Evolutionary conservation across 1,139 yeast genomes (phyloP).

Genomic region (Candida sp.): DNA sequence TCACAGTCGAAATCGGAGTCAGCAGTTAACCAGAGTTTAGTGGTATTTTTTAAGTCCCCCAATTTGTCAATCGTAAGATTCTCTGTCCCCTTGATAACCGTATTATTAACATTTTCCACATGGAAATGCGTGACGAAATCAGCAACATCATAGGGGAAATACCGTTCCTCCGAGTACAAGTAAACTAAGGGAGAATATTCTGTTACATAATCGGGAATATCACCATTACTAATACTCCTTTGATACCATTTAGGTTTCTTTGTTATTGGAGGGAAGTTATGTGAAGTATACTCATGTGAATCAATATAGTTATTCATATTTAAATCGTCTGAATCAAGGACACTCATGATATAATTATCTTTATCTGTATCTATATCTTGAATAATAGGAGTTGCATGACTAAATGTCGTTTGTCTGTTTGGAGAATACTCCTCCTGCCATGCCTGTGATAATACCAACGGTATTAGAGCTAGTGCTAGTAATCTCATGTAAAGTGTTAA

Average conservation of each 20-base stretch:
- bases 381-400: neutral
- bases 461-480: neutral
- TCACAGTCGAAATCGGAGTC: slow-evolving; percentile 67
- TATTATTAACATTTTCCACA: slow-evolving; percentile 46
- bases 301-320: neutral
- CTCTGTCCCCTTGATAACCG: slow-evolving; percentile 32
- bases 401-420: neutral
- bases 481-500: neutral
- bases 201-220: slow-evolving; percentile 71
- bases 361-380: neutral
- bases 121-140: slow-evolving; percentile 66
- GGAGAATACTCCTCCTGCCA: neutral
- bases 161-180: slow-evolving; percentile 83
- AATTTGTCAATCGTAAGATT: slow-evolving; percentile 39
- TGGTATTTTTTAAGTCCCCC: slow-evolving; percentile 25
- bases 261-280: slow-evolving; percentile 31
- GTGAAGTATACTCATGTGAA: neutral
- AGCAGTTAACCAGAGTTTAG: slow-evolving; percentile 54
- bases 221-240: slow-evolving; percentile 44
- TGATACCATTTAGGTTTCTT: slow-evolving; percentile 26
- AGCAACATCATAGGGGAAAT: slow-evolving; percentile 78
- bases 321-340: neutral
- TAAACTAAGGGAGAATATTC: slow-evolving; percentile 81
- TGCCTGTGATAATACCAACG: neutral
- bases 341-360: neutral